Percentiles rank a stretch among this genome's conserved stretches.
Conservation (phyloP, 495 filamentous ascomycete species). For the Pseudotulostoma volvatum region DNA sequence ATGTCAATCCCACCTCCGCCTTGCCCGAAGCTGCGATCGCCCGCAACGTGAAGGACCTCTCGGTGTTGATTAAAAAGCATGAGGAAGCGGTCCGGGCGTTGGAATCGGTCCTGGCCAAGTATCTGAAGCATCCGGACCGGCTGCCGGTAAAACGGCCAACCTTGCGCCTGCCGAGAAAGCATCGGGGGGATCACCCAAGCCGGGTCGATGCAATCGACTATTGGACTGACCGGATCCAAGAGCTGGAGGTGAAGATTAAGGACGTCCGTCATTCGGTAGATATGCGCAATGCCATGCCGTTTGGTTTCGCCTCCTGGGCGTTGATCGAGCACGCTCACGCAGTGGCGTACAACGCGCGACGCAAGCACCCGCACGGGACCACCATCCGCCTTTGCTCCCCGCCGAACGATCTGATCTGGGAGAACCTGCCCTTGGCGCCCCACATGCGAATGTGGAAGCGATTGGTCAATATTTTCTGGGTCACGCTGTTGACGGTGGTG, state of each 20-base stretch:
- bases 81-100: conserved; percentile 62
- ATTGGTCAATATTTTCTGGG: conserved; percentile 69
- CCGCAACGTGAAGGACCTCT: conserved; percentile 79
- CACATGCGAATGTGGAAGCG: conserved; percentile 50
- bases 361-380: conserved; percentile 68
- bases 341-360: conserved; percentile 64
- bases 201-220: conserved; percentile 93
- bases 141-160: conserved; percentile 64
- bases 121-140: conserved; percentile 70
- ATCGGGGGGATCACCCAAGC: conserved; percentile 20
- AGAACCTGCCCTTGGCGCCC: conserved; percentile 62
- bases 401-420: conserved; percentile 91
- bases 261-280: conserved; percentile 68
- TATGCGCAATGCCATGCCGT: conserved; percentile 71
- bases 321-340: conserved; percentile 75
- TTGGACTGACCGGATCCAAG: conserved; percentile 65
- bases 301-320: conserved; percentile 87
- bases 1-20: conserved; percentile 54
- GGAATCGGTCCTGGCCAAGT: conserved; percentile 71
- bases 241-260: conserved; percentile 70
- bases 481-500: conserved; percentile 61
- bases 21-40: conserved; percentile 70
- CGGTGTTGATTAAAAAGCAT: conserved; percentile 70
- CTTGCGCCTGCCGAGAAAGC: conserved; percentile 60
- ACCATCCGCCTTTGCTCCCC: conserved; percentile 63